Base-by-base conservation (phyloP, 2,329 filamentous ascomycete genomes). In the Botrytis aclada region DNA sequence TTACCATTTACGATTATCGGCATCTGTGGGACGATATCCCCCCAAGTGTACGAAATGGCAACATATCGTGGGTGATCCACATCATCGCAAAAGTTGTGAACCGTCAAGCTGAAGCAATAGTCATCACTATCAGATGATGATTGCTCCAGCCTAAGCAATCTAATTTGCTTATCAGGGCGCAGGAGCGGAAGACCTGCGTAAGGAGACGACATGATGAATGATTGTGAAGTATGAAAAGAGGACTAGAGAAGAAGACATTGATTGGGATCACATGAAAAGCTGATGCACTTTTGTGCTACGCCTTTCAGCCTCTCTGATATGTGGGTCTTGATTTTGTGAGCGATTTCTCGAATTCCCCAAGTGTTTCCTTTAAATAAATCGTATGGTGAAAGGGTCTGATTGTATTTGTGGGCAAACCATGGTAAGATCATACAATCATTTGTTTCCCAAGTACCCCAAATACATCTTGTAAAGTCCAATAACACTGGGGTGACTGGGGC, bases 1-100 rank as follows among this genome's bases (percentile, higher is more conserved):
- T 63, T 5, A 12, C 58, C 67, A n/a, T 70, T 70, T 25, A 63
- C 39, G 10, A 56, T 16, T 41, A 69, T 56, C 14, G 65, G n/a
- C 18, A 69, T 51, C 8, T n/a, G 54, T 20, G 67, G 67, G 25
- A 34, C 54, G 4, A 29, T 6, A n/a, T 34, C 43, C 8, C 67
- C 67, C 67, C 67, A 70, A 22, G 67, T 61, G 22, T 70, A 70
- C 22, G 67, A 70, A 14, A 70, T 60, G 43, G 67, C 67, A 47
- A 63, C 37, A 25, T 70, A 70, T 3, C 39, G 14, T 41, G 65
- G 65, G 10, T 29, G 65, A 32, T 29, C 18, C 1, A 25, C n/a
- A 32, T 32, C 65, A 29, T 69, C 47, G 37, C 14, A 37, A 32
- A 69, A 69, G 10, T 69, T n/a, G 37, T 69, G 65, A 12, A 56